phyloP scores from a whole-genome alignment of 768 basidiomycete species.

The Piloderma croceum region DNA sequence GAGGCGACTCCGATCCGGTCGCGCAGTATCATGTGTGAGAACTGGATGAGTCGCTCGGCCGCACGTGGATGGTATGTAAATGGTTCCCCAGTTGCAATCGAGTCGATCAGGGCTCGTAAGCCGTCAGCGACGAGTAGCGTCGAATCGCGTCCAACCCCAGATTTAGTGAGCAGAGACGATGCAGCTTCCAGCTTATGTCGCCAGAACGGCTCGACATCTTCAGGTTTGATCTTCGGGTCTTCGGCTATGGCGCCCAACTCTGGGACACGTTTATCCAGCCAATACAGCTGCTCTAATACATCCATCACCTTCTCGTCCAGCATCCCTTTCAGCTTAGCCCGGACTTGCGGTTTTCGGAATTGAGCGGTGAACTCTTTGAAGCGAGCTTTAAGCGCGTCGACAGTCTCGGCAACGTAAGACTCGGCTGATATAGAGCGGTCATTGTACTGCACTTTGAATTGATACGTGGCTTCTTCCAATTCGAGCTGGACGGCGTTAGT shows the following conservation, averaged over 20 bases:
- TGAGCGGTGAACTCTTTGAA: slow-evolving; percentile 83
- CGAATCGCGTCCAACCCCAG: slow-evolving; percentile 90
- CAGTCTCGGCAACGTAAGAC: slow-evolving; percentile 95
- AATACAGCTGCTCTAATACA: slow-evolving; percentile 94
- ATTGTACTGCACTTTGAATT: slow-evolving; percentile 99
- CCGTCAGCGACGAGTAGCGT: slow-evolving; percentile 95
- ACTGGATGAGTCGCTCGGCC: slow-evolving; percentile 84
- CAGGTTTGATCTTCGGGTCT: slow-evolving; percentile 63
- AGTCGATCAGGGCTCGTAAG: slow-evolving; percentile 81
- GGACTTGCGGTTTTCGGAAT: slow-evolving; percentile 86
- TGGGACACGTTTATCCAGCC: slow-evolving; percentile 81
- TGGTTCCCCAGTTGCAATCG: slow-evolving; percentile 83
- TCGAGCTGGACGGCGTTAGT: slow-evolving; percentile 97
- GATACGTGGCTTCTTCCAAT: slow-evolving; percentile 93
- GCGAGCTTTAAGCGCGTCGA: slow-evolving; percentile 84
- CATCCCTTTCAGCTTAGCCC: slow-evolving; percentile 84
- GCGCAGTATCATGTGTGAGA: slow-evolving; percentile 87
- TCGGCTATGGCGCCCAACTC: slow-evolving; percentile 70
- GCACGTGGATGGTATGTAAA: slow-evolving; percentile 88
- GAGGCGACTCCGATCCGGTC: slow-evolving; percentile 93
- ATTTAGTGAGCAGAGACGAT: slow-evolving; percentile 88
- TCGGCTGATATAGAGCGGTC: slow-evolving; percentile 92
- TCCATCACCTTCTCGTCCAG: slow-evolving; percentile 97
- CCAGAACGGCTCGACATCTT: slow-evolving; percentile 89
- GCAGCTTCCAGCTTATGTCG: slow-evolving; percentile 94